These are phyloP conservation scores for Vanilla planifolia DNA, from an alignment of 106 monocot genomes.

Conservation along the genomic window DNA sequence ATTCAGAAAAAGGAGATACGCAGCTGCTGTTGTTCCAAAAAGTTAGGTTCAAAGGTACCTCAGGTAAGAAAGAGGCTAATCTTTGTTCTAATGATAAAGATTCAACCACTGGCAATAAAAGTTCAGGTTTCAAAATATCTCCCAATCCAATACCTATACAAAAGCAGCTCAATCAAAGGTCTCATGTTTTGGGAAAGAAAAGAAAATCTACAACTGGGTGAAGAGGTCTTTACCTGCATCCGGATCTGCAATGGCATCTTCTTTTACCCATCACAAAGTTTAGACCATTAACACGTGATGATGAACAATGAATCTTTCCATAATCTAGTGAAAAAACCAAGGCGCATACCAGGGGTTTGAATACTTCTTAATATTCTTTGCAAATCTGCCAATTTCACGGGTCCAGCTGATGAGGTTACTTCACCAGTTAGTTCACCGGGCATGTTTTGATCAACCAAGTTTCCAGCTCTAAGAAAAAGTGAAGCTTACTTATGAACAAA, in stretches of 20 bases:
- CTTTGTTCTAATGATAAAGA: slow-evolving; percentile 56
- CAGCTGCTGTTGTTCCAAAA: neutral
- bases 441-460: slow-evolving; percentile 64
- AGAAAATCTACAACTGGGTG: too few species aligned
- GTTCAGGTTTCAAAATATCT: slow-evolving; percentile 92
- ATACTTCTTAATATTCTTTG: slow-evolving; percentile 88
- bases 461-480: slow-evolving; percentile 56
- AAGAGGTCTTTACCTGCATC: slow-evolving; percentile 55
- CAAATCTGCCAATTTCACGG: slow-evolving; percentile 84
- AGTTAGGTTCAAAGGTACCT: slow-evolving; percentile 32
- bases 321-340: too few species aligned
- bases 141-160: slow-evolving; percentile 65
- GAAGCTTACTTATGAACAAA: slow-evolving; percentile 9
- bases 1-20: neutral
- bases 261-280: too few species aligned
- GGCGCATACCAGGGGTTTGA: slow-evolving; percentile 56
- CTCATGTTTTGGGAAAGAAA: too few species aligned
- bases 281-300: too few species aligned
- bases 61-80: slow-evolving; percentile 74
- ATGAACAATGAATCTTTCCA: too few species aligned
- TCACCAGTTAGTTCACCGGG: slow-evolving; percentile 61
- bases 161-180: neutral
- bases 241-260: slow-evolving; percentile 55
- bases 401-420: slow-evolving; percentile 81
- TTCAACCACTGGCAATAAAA: slow-evolving; percentile 72